Base-by-base conservation (phyloP, 139 green algal genomes). In the Trebouxia sp. region DNA sequence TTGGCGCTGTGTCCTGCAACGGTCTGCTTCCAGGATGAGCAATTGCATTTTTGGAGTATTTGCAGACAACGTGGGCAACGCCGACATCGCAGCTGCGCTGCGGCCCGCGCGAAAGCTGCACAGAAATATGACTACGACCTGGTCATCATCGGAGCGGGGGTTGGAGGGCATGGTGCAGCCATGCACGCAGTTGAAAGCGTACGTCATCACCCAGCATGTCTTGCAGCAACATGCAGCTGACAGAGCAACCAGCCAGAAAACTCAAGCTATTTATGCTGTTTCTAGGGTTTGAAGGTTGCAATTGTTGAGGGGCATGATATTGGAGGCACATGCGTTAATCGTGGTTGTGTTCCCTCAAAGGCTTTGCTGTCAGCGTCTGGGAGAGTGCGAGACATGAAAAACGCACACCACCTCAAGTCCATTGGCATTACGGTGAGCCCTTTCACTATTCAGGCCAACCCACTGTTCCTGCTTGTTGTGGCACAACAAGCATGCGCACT, bases 291-390 rank as follows among this genome's bases (percentile, higher is more conserved):
- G 35, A 99, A 98, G 88, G 95, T 97, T 69, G 96, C 94, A 39
- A 91, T 99, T 41, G 91, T 99, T 43, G 97, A 99, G 89, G 94
- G 95, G 41, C 94, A 98, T 83, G 95, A 98, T 65, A 93, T 99
- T 35, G 97, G 97, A 43, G 97, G 97, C 83, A 99, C 97, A 30
- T 99, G 97, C 89, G 97, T 99, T 6, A 99, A 99, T 90, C 83
- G 97, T n/a, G 97, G 97, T 78, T 99, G 97, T 86, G 96, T 99
- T 69, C 97, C 97, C 75, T 98, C 92, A 67, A 97, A 98, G 86
- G 97, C 97, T 1, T 89, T 99, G 74, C 93, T 99, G 75, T 97
- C 97, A 48, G 97, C 97, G 5, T 94, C 94, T 15, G 97, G 96
- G 42, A 88, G 94, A 28, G 88, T 99, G 28, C 89, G 97, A 9